phyloP scores from a whole-genome alignment of 345 rosid genomes.

The Corymbia maculata region DNA sequence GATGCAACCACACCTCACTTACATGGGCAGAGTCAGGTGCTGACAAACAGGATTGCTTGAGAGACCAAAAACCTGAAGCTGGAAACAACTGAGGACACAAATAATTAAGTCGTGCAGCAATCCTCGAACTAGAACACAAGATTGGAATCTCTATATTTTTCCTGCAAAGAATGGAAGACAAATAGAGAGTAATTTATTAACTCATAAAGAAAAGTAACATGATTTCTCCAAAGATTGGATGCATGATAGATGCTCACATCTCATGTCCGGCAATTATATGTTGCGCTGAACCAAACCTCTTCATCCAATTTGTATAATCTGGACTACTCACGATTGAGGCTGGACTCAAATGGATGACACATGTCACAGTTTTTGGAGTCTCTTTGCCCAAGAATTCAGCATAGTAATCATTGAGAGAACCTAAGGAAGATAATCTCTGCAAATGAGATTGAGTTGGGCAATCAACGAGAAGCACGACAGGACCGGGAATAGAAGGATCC shows the following conservation, averaged over 20 bases:
- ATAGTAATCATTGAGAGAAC: slow-evolving; percentile 42
- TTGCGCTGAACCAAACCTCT: slow-evolving; percentile 56
- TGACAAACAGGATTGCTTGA: slow-evolving; percentile 14
- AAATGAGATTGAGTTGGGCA: slow-evolving; percentile 80
- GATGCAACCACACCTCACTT: slow-evolving; percentile 36
- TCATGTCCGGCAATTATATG: slow-evolving; percentile 91
- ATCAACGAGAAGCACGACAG: slow-evolving; percentile 75
- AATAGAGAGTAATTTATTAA: background rate
- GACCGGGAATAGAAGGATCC: slow-evolving; percentile 93
- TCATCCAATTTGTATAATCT: slow-evolving; percentile 71
- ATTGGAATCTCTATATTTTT: slow-evolving; percentile 78
- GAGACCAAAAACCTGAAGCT: slow-evolving; percentile 75
- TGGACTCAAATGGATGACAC: slow-evolving; percentile 83
- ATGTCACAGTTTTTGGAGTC: slow-evolving; percentile 42
- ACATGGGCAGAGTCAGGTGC: slow-evolving; percentile 6
- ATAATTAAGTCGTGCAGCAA: slow-evolving; percentile 75
- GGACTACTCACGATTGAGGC: slow-evolving; percentile 45
- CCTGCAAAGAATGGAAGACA: slow-evolving; percentile 26
- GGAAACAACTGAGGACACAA: slow-evolving; percentile 96
- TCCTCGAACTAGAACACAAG: slow-evolving; percentile 69
- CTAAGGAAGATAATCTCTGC: slow-evolving; percentile 32
- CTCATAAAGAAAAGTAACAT: background rate
- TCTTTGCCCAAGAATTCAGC: slow-evolving; percentile 20
- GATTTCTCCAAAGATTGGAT: slow-evolving; percentile 1
- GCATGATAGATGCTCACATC: slow-evolving; percentile 30